Evolutionary conservation across 169 alveolate species (phyloP), one percentile per base, ranked within the genome.

Genomic region (Babesia microti): DNA sequence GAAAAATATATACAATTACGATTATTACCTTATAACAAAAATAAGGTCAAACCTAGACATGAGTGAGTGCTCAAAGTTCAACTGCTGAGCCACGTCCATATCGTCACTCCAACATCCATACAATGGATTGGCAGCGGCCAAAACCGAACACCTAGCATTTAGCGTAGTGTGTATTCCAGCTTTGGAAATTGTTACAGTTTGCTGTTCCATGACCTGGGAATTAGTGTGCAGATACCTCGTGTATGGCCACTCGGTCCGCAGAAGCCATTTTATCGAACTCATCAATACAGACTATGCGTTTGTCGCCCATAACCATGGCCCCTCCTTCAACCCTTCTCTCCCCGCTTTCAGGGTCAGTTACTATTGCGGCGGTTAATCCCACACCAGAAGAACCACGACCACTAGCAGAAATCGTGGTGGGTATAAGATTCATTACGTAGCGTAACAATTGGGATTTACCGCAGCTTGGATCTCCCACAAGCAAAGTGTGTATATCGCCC

Each of bases 321-420:
- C 99, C 99, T 12, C 98, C 99, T 65, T 95, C 99, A 15, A 93
- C 88, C 37, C 86, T 84, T 30, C 97, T 72, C 41, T 95, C 98
- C 3, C 97, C 96, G 4, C 91, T 81, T 18, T 85, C 92, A 72
- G 78, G 88, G 53, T 95, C 98, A 1, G 83, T 69, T 3, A 91
- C 86, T 19, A 95, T 95, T 0, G 98, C 99, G 1, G 99, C 99
- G 4, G 99, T 95, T 27, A 95, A 85, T 52, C 99, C 99, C 3
- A 95, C 99, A 14, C 98, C 98, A n/a, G 98, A 79, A 24, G 98
- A 89, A 27, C 99, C 99, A 40, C 98, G 78, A 11, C 99, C 99
- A n/a, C 98, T 94, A 22, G 98, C 92, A 40, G 94, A 91, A 21
- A 94, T 88, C 1, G 97, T 93, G 15, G 91, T 78, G 0, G 98